Conservation (phyloP, 495 filamentous ascomycete genomes). For the Podospora pseudoanserina region DNA sequence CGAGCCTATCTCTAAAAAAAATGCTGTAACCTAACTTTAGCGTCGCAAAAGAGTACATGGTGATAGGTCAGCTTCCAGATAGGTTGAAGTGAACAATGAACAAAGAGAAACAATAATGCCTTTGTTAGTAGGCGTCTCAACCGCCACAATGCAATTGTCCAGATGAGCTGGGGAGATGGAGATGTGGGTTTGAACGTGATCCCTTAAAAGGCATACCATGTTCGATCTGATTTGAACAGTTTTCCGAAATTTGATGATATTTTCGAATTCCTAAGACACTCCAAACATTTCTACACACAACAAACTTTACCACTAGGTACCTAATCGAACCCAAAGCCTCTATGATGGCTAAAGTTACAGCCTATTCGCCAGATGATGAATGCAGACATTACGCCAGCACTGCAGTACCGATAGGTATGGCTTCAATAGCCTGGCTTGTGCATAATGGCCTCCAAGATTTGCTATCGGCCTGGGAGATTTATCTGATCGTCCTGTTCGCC, state of each 20-base stretch:
- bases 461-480: not conserved
- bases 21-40: too few relatives aligned
- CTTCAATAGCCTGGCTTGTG: not conserved
- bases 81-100: not conserved
- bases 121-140: not conserved
- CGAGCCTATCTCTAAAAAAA: too few relatives aligned
- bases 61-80: not conserved
- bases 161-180: not conserved
- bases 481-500: not conserved
- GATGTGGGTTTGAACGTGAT: too few relatives aligned
- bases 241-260: not conserved
- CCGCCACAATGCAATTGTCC: not conserved
- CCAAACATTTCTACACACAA: not conserved
- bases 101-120: not conserved
- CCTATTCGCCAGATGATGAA: not conserved
- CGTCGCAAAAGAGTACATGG: too few relatives aligned
- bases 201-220: too few relatives aligned
- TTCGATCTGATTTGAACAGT: too few relatives aligned
- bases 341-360: not conserved
- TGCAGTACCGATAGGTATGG: not conserved
- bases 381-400: not conserved
- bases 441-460: not conserved
- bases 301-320: too few relatives aligned
- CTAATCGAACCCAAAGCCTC: not conserved
- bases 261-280: not conserved